Base-by-base conservation (phyloP, 208 protist genomes). In the Leishmania aethiopica region DNA sequence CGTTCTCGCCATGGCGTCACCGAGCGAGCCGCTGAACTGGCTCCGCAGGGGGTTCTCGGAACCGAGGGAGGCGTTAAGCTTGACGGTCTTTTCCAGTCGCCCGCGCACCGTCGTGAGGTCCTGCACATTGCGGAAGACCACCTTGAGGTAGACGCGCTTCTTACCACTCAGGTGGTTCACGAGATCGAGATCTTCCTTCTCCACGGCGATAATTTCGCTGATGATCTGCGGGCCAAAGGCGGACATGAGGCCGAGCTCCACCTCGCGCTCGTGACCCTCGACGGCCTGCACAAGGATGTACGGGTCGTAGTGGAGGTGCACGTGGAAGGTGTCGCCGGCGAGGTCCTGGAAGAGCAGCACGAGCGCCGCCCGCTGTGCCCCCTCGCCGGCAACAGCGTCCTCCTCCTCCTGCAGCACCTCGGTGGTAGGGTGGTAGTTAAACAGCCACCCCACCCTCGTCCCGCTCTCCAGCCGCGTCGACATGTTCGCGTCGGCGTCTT, bases 141-240 rank as follows among this genome's bases (percentile, higher is more conserved):
- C 86, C 84, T 99, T 99, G 7, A 99, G 66, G 82, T 97, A 99
- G 25, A 90, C 75, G 22, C 93, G 92, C 79, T 93, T 96, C 7
- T 99, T 81, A 0, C 99, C 99, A 59, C 97, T 96, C 28, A 99
- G 88, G 88, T 99, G 99, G 82, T 99, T 99, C 17, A 93, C 82
- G 42, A 99, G 82, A 79, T 99, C 98, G 0, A 99, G 85, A 80
- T 99, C 99, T 71, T 99, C 98, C 78, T 99, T 99, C 35, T 99
- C 94, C 0, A 99, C 78, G 0, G 82, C 57, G 13, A 93, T 87
- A 37, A 99, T 94, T 32, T 91, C 83, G 45, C 89, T 78, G 55
- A 99, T 94, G n/a, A 95, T 70, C 35, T 91, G 88, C 25, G 89
- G 89, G 1, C 96, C 94, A 81, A 99, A 99, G 77, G 94, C 92